Base-by-base conservation (phyloP, 345 rosid genomes). In the Gossypioides kirkii region DNA sequence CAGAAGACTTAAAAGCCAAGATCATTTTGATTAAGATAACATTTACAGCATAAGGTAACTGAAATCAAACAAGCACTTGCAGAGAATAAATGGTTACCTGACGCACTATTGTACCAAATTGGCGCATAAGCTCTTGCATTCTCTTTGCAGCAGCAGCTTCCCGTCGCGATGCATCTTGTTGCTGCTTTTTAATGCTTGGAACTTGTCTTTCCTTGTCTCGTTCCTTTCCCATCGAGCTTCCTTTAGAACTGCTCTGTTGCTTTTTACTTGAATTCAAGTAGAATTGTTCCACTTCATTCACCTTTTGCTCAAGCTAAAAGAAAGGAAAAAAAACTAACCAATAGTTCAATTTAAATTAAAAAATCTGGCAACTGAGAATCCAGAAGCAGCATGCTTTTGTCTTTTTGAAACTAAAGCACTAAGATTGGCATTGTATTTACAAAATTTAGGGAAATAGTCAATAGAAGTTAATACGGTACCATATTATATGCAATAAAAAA, bases 41-140 rank as follows among this genome's bases (percentile, higher is more conserved):
- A 59, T 41, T 47, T 6, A 25, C 20, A 66, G 54, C 53, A 41
- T 41, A 22, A 25, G 65, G 62, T 52, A 42, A 0, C 47, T 43
- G 46, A 53, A 50, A 49, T 25, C 28, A 45, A 4, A 55, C 53
- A 16, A 7, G 65, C 67, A 71, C 59, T 25, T 23, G 56, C 26
- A 67, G 49, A 64, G 79, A 18, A 43, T 52, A 28, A 25, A 50
- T 45, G 14, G 61, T 70, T 60, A 73, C 94, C 80, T 89, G 87
- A 32, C 90, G 92, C 68, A 95, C 76, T 72, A 90, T 87, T 17
- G 85, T 80, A 72, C 90, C 89, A 63, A 95, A 87, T 25, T 90
- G 98, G 47, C 87, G 96, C 77, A 95, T 89, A 10, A 94, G 96
- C 72, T 94, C 97, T 70, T 92, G 92, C 99, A 86, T 95, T 84